Evolutionary conservation across 441 rosid species (phyloP).

Genomic region (Euphorbia schlechtendalii): DNA sequence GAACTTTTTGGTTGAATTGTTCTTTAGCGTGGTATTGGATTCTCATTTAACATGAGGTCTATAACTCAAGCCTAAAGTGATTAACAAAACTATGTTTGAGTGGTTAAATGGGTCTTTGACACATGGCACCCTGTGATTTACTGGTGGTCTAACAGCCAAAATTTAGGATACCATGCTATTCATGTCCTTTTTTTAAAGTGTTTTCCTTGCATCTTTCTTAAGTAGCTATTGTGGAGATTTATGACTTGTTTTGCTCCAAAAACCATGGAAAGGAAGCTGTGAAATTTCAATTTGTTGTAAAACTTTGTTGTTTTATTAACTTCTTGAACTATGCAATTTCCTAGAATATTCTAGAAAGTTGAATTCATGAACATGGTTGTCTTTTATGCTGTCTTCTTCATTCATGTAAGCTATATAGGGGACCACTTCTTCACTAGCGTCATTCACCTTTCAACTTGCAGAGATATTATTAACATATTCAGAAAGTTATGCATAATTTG

Average conservation of each 20-base stretch:
- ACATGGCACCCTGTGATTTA: neutral
- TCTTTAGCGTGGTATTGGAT: neutral
- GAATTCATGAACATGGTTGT: neutral
- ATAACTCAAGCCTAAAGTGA: too few species aligned
- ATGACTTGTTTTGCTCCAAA: constrained; percentile 16
- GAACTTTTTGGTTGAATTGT: neutral
- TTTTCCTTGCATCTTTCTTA: constrained; percentile 12
- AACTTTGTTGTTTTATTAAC: too few species aligned
- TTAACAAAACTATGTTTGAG: neutral
- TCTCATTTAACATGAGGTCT: too few species aligned
- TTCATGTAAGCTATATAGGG: constrained; percentile 22
- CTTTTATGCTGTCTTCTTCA: constrained; percentile 3
- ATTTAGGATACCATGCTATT: neutral
- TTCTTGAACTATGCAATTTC: constrained; percentile 7
- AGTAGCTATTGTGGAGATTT: constrained; percentile 13
- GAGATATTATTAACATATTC: constrained; percentile 5
- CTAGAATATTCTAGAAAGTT: constrained; percentile 19
- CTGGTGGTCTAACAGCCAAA: too few species aligned
- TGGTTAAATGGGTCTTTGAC: neutral
- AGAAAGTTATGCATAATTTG: constrained; percentile 2
- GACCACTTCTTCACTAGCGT: constrained; percentile 32
- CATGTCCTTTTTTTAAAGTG: neutral
- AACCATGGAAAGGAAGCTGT: constrained; percentile 9
- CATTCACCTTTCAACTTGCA: constrained; percentile 19
- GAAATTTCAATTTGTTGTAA: constrained; percentile 24